Base-by-base conservation (phyloP, 1,139 yeast genomes). In the Candida glucosophila region DNA sequence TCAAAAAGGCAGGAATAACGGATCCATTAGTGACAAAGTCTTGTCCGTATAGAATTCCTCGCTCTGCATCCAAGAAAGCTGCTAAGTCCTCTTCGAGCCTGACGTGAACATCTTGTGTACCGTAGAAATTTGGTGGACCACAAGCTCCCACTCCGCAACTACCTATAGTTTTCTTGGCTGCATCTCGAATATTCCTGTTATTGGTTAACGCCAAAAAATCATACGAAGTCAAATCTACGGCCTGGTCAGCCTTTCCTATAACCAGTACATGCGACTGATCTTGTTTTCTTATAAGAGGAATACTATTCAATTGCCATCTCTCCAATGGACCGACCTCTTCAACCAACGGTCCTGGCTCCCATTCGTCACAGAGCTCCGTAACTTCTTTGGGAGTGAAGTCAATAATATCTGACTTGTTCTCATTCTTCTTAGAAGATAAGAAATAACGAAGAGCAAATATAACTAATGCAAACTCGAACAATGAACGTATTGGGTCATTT, bases 71-170 rank as follows among this genome's bases (percentile, higher is more conserved):
- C 37, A 88, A 69, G 43, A 76, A 90, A 19, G 58, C 52, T 6
- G 95, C 76, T 36, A 90, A 58, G 37, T 76, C 79, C 41, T 76
- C 76, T 50, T 88, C 95, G 35, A 85, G 66, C 41, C 79, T 66
- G 32, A 77, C 78, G 46, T 90, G 98, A 19, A 78, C 86, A 48
- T 86, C 96, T 53, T 86, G 96, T 36, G 90, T 81, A 33, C 98
- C 99, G 52, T 88, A 90, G 43, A 90, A 90, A 33, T 94, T 94
- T 22, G 97, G 95, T 3, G 99, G 97, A 15, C 97, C 96, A 62
- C 99, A 90, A 1, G 97, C 92, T 36, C 99, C 98, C 26, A 90
- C 97, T 45, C 99, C 99, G 31, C 81, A 75, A 30, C 65, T 63
- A 24, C 64, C 61, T 34, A 90, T 76, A 16, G 75, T 67, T 15